Evolutionary conservation across 1,139 yeast genomes (phyloP), one percentile per base, ranked within the genome.

Genomic region (Pichia sp.): DNA sequence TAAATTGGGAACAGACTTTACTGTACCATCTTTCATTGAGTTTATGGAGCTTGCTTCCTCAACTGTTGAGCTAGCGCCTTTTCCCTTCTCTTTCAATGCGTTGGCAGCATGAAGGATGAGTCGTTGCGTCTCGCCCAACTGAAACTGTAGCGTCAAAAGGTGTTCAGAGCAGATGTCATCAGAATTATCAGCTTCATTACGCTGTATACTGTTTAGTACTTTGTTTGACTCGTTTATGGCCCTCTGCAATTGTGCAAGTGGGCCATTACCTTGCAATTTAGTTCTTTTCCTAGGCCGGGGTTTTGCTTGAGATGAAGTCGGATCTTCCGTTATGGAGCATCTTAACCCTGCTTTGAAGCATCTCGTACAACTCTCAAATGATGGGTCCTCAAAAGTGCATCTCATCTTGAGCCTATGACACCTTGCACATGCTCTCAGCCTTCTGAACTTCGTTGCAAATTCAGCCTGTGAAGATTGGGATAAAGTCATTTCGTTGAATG

Each of bases 371-470:
- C 71, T 51, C 24, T 52, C 52, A 41, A 56, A 62, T 10, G 52
- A 48, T 1, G 76, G 77, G 41, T 66, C 66, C 22, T 68, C 72
- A 50, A 67, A 74, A 6, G 66, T 65, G 50, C 81, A 74, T 43
- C 72, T 64, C 64, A 71, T 69, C 48, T 74, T 74, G 22, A 72
- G 58, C 30, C 78, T 51, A 41, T 73, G 71, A 46, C 81, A 74
- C 38, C 79, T 53, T 6, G 77, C 77, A 55, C 81, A 74, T 1
- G 79, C 77, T 37, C 72, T 58, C 19, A 63, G 52, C 41, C 59
- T 38, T 32, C 58, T 40, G 28, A 55, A 55, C 30, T 54, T 53
- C 16, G 39, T 46, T 7, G 56, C 57, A 44, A 55, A 55, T 24
- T 50, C 53, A 3, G 49, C 37, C 19, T 44, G 41, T 15, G 28